These are phyloP conservation scores for Epichloe bromicola DNA, from an alignment of 2,329 filamentous ascomycete species.

Conservation along the genomic window DNA sequence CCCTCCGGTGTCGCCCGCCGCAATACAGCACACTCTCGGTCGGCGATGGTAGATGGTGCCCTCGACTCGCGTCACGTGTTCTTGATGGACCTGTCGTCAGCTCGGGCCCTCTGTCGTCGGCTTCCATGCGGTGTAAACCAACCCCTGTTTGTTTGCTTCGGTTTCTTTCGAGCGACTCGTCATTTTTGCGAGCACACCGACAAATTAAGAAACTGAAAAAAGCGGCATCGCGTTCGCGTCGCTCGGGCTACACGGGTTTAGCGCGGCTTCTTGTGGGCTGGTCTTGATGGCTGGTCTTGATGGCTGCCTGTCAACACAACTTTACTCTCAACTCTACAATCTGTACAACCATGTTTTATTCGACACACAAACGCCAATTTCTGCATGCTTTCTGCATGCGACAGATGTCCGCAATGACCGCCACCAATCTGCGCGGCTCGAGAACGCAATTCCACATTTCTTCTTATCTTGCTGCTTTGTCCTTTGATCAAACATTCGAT, in stretches of 20 bases:
- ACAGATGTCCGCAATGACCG: slow-evolving; percentile 18
- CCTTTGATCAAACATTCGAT: slow-evolving; percentile 14
- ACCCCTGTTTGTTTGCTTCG: slow-evolving; percentile 11
- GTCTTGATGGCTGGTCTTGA: slow-evolving; percentile 11
- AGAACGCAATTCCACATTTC: slow-evolving; percentile 35
- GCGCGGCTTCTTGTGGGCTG: slow-evolving; percentile 10
- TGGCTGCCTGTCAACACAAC: slow-evolving; percentile 14
- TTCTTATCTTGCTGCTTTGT: slow-evolving; percentile 15
- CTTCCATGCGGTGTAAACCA: slow-evolving; percentile 21
- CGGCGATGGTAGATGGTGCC: slow-evolving; percentile 37
- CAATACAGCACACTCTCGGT: slow-evolving; percentile 43
- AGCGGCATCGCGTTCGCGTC: slow-evolving; percentile 18
- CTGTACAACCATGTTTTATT: slow-evolving; percentile 38
- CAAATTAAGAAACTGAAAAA: slow-evolving; percentile 24
- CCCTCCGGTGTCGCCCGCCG: slow-evolving; percentile 50
- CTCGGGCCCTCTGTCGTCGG: slow-evolving; percentile 22
- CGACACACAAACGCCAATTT: slow-evolving; percentile 25
- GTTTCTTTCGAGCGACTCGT: slow-evolving; percentile 22
- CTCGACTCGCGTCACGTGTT: slow-evolving; percentile 18
- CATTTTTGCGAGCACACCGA: slow-evolving; percentile 37
- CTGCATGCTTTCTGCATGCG: slow-evolving; percentile 8
- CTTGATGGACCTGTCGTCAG: slow-evolving; percentile 18
- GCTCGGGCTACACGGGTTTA: neutral
- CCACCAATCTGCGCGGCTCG: slow-evolving; percentile 11
- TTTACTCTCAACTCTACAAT: slow-evolving; percentile 12